Conservation (phyloP, 768 basidiomycete genomes). For the Tephrocybe sp. region DNA sequence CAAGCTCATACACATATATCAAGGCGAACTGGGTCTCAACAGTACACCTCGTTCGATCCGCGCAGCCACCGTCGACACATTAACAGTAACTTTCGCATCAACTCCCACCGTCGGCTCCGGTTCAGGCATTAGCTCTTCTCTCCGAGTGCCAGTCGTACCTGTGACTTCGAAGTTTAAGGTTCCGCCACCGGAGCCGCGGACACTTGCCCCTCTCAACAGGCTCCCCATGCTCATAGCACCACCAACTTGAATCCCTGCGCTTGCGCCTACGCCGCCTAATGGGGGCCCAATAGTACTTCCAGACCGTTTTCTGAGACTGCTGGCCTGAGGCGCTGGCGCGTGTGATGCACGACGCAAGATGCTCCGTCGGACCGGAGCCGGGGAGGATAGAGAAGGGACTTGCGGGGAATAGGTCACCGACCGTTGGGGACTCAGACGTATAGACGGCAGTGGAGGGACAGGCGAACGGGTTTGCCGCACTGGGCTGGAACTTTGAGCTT, state of each 20-base stretch:
- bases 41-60: slow-evolving; percentile 22
- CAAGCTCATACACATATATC: background rate
- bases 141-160: slow-evolving; percentile 6
- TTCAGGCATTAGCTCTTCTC: background rate
- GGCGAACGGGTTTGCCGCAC: slow-evolving; percentile 9
- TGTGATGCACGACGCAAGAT: slow-evolving; percentile 24
- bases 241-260: no score
- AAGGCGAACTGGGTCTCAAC: slow-evolving; percentile 9
- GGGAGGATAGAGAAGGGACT: background rate
- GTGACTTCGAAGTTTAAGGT: slow-evolving; percentile 20
- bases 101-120: slow-evolving; percentile 4
- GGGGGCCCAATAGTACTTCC: slow-evolving; percentile 27
- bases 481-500: slow-evolving; percentile 18
- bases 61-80: slow-evolving; percentile 26
- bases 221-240: slow-evolving; percentile 19
- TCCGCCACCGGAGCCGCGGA: slow-evolving; percentile 19
- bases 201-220: slow-evolving; percentile 12
- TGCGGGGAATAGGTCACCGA: slow-evolving; percentile 5
- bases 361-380: slow-evolving; percentile 10
- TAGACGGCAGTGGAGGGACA: slow-evolving; percentile 4
- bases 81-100: slow-evolving; percentile 15
- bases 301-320: slow-evolving; percentile 26
- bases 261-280: slow-evolving; percentile 14
- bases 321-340: slow-evolving; percentile 23
- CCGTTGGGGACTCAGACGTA: slow-evolving; percentile 3